Percentiles rank a stretch among this genome's conserved stretches.
phyloP scores from a whole-genome alignment of 1,284 basidiomycete genomes.

The Trichosporon sp. region DNA sequence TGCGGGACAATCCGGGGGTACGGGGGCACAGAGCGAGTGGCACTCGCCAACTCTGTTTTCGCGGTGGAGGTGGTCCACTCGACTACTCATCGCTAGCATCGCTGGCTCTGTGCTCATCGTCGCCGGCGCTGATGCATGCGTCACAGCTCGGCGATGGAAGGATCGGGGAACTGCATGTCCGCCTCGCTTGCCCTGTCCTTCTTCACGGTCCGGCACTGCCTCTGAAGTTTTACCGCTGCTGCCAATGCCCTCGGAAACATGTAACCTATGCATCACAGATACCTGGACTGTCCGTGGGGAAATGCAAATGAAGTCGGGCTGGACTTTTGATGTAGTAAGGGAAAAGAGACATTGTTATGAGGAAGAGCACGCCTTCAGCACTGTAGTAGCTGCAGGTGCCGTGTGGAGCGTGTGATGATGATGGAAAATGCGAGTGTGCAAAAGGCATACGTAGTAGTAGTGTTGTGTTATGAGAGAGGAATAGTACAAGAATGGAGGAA shows the following conservation, averaged over 20 bases:
- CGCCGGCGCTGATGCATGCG: no score
- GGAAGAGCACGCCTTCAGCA: background rate
- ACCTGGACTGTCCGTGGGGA: constrained; percentile 15
- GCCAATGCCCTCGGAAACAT: background rate
- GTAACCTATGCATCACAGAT: constrained; percentile 13
- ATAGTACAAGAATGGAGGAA: background rate
- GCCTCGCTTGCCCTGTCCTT: no score
- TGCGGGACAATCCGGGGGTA: constrained; percentile 12
- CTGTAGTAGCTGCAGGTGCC: constrained; percentile 1
- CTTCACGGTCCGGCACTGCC: no score
- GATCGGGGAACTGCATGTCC: no score
- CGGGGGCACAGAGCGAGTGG: constrained; percentile 3
- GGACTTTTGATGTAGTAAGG: background rate
- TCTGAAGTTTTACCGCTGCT: no score
- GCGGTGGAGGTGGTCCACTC: constrained; percentile 7
- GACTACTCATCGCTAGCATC: background rate
- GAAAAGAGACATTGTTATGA: background rate
- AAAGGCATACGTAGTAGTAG: background rate
- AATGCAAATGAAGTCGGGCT: background rate
- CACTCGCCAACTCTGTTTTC: background rate
- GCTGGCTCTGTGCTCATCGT: background rate
- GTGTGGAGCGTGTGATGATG: background rate
- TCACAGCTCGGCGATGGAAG: no score
- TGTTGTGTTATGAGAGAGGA: background rate
- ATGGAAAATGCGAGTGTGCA: background rate